Percentiles rank a stretch among this genome's conserved stretches.
Conservation (phyloP, 1,284 basidiomycete genomes). For the Boletus sp. region DNA sequence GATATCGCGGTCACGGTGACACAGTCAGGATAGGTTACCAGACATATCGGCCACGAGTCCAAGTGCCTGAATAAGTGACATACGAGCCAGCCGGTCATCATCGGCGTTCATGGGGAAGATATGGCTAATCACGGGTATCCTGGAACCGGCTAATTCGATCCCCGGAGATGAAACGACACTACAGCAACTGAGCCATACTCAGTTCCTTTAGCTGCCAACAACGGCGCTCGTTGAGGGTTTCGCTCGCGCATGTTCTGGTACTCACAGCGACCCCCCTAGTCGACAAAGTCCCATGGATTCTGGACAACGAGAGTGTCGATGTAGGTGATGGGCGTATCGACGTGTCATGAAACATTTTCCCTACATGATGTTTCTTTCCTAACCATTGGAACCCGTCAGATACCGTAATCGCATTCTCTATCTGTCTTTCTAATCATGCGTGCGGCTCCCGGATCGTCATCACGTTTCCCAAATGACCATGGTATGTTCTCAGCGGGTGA, state of each 20-base stretch:
- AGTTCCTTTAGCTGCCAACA: neutral
- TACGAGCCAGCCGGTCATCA: neutral
- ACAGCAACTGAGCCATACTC: neutral
- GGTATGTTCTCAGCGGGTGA: neutral
- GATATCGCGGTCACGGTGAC: neutral
- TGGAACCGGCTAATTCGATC: neutral
- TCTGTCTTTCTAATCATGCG: neutral
- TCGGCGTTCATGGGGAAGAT: neutral
- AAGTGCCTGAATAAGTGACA: neutral
- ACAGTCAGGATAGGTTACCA: neutral
- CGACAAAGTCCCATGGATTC: neutral
- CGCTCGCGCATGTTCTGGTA: neutral
- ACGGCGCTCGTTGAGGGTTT: neutral
- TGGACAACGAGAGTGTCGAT: neutral
- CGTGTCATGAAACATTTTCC: neutral
- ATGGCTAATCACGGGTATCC: neutral
- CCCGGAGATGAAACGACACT: neutral
- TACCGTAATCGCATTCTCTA: neutral
- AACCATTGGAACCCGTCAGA: neutral
- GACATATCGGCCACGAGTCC: neutral
- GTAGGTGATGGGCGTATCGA: conserved; percentile 7
- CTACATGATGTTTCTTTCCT: neutral
- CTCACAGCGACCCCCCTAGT: neutral
- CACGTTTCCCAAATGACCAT: neutral
- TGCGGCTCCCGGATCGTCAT: neutral